Evolutionary conservation across 441 rosid genomes (phyloP), one percentile per base, ranked within the genome.

Genomic region (Capsella rubella): DNA sequence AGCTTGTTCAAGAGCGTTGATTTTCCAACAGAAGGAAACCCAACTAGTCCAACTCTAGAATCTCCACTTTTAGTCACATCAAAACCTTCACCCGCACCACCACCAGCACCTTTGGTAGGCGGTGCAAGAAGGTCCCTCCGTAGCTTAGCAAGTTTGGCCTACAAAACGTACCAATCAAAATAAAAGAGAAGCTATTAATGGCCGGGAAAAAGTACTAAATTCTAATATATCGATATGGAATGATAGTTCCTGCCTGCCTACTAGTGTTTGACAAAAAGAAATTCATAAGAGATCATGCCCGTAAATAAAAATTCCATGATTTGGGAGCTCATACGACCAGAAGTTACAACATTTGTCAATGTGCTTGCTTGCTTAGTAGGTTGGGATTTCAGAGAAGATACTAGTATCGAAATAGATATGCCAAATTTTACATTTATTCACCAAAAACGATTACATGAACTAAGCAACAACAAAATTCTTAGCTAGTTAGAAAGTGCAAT

Each of bases 31-130:
- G 96, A 95, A 73, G 99, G 99, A 69, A 95, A 95, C 13, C 98
- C 98, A 29, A 95, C 97, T 8, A 95, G 83, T 58, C 99, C 99
- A 81, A 95, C 98, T 82, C 99, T 84, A 46, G 98, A 90, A 79
- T 90, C 98, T 64, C 98, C 99, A 74, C 99, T 92, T 84, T 91
- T 92, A 5, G 97, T 95, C 34, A 95, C 99, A 84, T 95, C 97
- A 82, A 92, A 95, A 79, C 98, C 99, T 87, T 90, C 96, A 12
- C 99, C 99, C 64, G 86, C 93, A 73, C 80, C 92, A 46, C 83
- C 98, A 43, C 89, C 93, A 43, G 87, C 93, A 67, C 99, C 98
- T 84, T 95, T 95, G 25, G 99, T 27, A 10, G 98, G 35, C 51
- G 99, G 98, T 39, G 91, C 84, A 59, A 95, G 98, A 64, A 95